Evolutionary conservation across 345 rosid species (phyloP).

Genomic region (Bretschneidera sinensis): DNA sequence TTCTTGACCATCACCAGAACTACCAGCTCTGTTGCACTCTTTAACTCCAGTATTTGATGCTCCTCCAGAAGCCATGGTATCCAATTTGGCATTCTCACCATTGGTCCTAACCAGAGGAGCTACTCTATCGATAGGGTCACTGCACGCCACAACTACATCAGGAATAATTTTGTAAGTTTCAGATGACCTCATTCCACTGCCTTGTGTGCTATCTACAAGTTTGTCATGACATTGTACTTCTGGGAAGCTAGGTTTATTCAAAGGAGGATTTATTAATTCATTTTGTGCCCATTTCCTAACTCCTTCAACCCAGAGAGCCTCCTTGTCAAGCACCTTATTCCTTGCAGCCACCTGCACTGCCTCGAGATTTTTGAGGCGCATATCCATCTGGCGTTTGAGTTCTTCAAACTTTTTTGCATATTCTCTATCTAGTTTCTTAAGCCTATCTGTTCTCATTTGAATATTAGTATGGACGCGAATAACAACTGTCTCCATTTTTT

Average conservation of each 20-base stretch:
- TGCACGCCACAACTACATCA: constrained; percentile 16
- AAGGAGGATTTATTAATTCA: constrained; percentile 25
- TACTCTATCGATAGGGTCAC: constrained; percentile 17
- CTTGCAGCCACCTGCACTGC: constrained; percentile 33
- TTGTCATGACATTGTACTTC: background rate
- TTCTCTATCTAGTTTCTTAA: constrained; percentile 43
- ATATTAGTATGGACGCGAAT: constrained; percentile 35
- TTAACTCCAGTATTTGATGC: constrained; percentile 10
- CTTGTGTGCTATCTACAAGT: constrained; percentile 10
- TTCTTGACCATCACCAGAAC: constrained; percentile 19
- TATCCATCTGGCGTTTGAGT: constrained; percentile 31
- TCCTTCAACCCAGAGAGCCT: constrained; percentile 40
- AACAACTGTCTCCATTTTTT: constrained; percentile 47
- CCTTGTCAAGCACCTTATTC: constrained; percentile 40
- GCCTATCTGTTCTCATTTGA: constrained; percentile 36
- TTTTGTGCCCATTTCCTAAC: constrained; percentile 42
- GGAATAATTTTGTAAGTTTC: constrained; percentile 16
- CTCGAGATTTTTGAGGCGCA: constrained; percentile 35
- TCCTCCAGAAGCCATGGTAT: constrained; percentile 14
- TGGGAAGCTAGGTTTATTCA: constrained; percentile 14
- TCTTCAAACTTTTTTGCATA: constrained; percentile 39
- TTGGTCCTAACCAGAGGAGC: constrained; percentile 12
- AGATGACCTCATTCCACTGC: constrained; percentile 17
- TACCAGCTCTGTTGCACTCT: constrained; percentile 14
- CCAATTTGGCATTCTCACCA: constrained; percentile 14